A percentile compares a stretch with the other conserved stretches of the same genome.
phyloP scores from a whole-genome alignment of 2,329 filamentous ascomycete genomes.

The Diaporthe helianthi region DNA sequence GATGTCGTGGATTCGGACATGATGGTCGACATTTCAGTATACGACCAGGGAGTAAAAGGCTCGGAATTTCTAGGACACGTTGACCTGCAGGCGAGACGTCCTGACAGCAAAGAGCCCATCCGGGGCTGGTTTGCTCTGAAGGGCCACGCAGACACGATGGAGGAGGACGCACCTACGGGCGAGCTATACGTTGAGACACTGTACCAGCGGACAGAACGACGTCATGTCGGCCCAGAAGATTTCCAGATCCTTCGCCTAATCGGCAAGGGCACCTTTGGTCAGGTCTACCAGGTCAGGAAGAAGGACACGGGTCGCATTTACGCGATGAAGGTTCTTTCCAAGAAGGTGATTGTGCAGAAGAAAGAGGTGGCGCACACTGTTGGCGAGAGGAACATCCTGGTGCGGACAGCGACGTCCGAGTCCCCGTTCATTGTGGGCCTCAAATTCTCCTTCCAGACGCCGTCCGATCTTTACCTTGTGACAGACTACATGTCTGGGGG shows the following conservation, averaged over 20 bases:
- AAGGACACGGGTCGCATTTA: constrained; percentile 96
- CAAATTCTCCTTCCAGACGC: constrained; percentile 98
- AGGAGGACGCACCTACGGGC: constrained; percentile 78
- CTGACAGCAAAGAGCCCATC: constrained; percentile 72
- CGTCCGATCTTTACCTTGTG: constrained; percentile 95
- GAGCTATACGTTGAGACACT: constrained; percentile 88
- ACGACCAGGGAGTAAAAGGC: constrained; percentile 79
- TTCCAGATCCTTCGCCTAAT: constrained; percentile 97
- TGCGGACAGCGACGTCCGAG: constrained; percentile 92
- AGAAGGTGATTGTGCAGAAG: constrained; percentile 99
- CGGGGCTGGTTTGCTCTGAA: constrained; percentile 87
- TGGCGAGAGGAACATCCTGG: constrained; percentile 95
- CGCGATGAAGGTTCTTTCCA: constrained; percentile 98
- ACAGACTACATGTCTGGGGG: constrained; percentile 99
- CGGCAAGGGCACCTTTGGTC: constrained; percentile 96
- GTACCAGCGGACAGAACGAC: constrained; percentile 88
- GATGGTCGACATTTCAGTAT: constrained; percentile 90
- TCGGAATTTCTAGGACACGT: constrained; percentile 94
- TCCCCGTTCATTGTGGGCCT: constrained; percentile 97
- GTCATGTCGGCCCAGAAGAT: constrained; percentile 91
- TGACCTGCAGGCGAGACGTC: constrained; percentile 73
- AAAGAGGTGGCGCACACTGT: constrained; percentile 98
- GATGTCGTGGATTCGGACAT: constrained; percentile 94
- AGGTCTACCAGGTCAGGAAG: constrained; percentile 98
- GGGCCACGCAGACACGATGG: constrained; percentile 73